These are phyloP conservation scores for Fusarium sp. DNA, from an alignment of 2,329 filamentous ascomycete genomes.

Conservation along the genomic window DNA sequence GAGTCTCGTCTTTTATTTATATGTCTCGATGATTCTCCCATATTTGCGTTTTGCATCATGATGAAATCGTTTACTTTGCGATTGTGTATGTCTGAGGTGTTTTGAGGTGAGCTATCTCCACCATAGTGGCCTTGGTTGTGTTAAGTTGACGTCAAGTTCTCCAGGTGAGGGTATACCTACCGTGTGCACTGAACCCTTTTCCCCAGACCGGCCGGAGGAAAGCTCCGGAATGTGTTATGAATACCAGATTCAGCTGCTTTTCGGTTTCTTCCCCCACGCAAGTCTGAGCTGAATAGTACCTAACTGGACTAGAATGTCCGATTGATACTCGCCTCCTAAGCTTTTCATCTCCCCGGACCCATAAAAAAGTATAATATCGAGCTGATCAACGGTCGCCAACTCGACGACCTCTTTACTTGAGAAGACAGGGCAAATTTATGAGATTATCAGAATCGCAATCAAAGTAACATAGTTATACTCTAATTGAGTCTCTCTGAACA, in stretches of 20 bases:
- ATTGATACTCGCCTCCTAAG: background rate
- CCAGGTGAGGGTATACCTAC: constrained; percentile 18
- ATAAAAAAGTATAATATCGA: constrained; percentile 5
- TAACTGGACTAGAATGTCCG: background rate
- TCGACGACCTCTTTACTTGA: background rate
- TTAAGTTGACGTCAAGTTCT: constrained; percentile 34
- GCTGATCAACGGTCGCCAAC: background rate
- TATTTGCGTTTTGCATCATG: background rate
- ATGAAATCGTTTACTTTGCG: constrained; percentile 7
- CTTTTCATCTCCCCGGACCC: constrained; percentile 6
- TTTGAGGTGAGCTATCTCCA: constrained; percentile 4
- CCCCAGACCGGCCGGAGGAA: constrained; percentile 24
- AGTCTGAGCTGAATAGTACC: constrained; percentile 1
- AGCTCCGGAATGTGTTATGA: constrained; percentile 14
- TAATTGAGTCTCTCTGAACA: background rate
- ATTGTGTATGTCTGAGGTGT: background rate
- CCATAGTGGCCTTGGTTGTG: background rate
- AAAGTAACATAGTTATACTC: background rate
- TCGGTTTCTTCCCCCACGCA: background rate
- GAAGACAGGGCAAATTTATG: background rate
- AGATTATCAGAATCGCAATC: background rate
- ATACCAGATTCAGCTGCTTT: background rate
- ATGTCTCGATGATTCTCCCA: background rate
- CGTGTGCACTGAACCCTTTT: background rate
- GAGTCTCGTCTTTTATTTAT: constrained; percentile 6